Evolutionary conservation across 2,329 filamentous ascomycete genomes (phyloP).

Genomic region (Pochonia chlamydosporia): DNA sequence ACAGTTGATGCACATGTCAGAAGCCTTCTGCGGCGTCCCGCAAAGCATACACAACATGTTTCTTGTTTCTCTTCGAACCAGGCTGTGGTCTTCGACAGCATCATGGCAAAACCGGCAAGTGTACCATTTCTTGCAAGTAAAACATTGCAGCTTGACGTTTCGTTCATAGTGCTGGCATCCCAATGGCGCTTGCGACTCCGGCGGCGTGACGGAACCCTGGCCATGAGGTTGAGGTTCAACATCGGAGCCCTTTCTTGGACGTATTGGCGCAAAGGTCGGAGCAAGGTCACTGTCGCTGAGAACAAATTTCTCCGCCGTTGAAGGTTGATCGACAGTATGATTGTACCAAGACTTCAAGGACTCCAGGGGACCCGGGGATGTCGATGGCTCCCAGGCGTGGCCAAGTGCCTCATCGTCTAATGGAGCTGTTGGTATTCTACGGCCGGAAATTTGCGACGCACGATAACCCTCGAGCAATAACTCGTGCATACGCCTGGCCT

Average conservation of each 20-base stretch:
- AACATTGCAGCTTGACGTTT: conserved; percentile 94
- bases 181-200: conserved; percentile 42
- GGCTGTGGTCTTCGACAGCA: conserved; percentile 66
- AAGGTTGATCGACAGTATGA: conserved; percentile 30
- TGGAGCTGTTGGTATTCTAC: conserved; percentile 7
- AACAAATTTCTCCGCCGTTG: conserved; percentile 36
- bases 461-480: conserved; percentile 64
- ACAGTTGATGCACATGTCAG: conserved; percentile 72
- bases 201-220: conserved; percentile 12
- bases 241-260: conserved; percentile 37
- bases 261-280: conserved; percentile 61
- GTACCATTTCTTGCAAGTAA: conserved; percentile 85
- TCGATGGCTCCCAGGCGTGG: conserved; percentile 32
- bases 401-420: conserved; percentile 16
- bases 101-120: conserved; percentile 95
- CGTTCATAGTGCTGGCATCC: conserved; percentile 92
- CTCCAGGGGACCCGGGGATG: conserved; percentile 41
- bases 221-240: conserved; percentile 30
- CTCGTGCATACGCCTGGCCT: conserved; percentile 66
- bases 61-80: conserved; percentile 78
- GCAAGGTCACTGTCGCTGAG: conserved; percentile 56
- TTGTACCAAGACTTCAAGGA: conserved; percentile 56
- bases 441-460: conserved; percentile 20
- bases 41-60: conserved; percentile 99
- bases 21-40: conserved; percentile 73